Evolutionary conservation across 2,329 filamentous ascomycete species (phyloP), one percentile per base, ranked within the genome.

Genomic region (Beauveria sp.): DNA sequence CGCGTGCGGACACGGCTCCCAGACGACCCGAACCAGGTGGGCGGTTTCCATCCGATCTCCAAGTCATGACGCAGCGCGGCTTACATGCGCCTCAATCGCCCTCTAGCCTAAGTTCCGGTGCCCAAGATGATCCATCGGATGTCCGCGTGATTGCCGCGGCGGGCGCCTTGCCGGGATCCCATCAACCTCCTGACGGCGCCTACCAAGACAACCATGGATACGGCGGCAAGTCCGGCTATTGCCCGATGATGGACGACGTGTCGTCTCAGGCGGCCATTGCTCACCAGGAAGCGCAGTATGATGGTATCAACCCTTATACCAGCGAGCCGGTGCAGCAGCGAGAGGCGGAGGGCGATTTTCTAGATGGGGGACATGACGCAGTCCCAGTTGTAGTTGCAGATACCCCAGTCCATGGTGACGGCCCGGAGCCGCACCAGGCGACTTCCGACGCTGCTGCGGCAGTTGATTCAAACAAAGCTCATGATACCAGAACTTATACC

Each of bases 11-110:
- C 63, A 72, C 73, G 59, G 73, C 76, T 67, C 79, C 83, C 69
- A 83, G 83, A 75, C 87, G 92, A 75, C 90, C 91, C 72, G 86
- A 90, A 83, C 87, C 91, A 86, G 93, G 93, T 87, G 93, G 93
- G 81, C 87, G 93, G 75, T 99, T 99, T 79, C 93, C 93, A 77
- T 96, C 90, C 77, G 93, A 97, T 80, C 80, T 98, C 69, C 86
- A 92, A 79, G 84, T 96, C 74, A 89, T 92, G 75, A 79, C 82
- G 65, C 78, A 85, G 72, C 87, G 90, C 79, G 87, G 89, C 81
- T 86, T 91, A 86, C 88, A 92, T 77, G 86, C 85, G 72, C 85
- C 89, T 72, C 80, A 87, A 72, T 91, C 90, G 71, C 89, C 89
- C 64, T 90, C 89, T 81, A 96, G 90, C 80, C 86, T 87, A 75